These are phyloP conservation scores for Bretschneidera sinensis DNA, from an alignment of 345 rosid species.

Conservation along the genomic window DNA sequence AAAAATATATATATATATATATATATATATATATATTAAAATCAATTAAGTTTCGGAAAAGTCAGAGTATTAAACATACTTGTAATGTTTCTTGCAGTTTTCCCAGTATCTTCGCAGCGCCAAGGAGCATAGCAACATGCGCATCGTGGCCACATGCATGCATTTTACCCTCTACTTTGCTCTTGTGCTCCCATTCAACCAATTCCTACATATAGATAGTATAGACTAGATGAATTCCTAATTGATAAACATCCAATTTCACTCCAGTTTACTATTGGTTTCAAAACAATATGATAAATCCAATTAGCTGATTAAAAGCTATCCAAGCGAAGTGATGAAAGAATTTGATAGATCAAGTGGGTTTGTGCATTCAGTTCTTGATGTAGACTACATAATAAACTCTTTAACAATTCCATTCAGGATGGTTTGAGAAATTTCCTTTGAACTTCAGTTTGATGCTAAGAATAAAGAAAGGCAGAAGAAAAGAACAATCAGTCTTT, in stretches of 20 bases:
- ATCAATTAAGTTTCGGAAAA: background rate
- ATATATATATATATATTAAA: background rate
- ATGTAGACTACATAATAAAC: too few species aligned
- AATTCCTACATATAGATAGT: conserved; percentile 24
- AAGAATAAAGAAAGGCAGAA: too few species aligned
- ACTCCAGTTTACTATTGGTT: too few species aligned
- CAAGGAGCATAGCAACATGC: conserved; percentile 51
- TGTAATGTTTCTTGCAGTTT: conserved; percentile 29
- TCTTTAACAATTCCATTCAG: too few species aligned
- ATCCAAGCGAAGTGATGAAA: too few species aligned
- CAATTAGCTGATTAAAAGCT: too few species aligned
- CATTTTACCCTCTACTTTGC: conserved; percentile 49
- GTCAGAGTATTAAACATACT: conserved; percentile 20
- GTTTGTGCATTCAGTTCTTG: too few species aligned
- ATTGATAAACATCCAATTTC: background rate
- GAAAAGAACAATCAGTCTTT: too few species aligned
- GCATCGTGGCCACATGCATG: conserved; percentile 64
- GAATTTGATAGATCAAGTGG: background rate
- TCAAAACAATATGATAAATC: too few species aligned
- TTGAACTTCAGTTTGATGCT: too few species aligned
- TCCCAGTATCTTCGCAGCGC: conserved; percentile 60
- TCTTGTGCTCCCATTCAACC: conserved; percentile 43
- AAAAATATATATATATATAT: background rate
- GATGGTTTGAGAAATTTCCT: too few species aligned
- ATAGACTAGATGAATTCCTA: background rate